Evolutionary conservation across 345 rosid species (phyloP).

Genomic region (Odontarrhena argentea): DNA sequence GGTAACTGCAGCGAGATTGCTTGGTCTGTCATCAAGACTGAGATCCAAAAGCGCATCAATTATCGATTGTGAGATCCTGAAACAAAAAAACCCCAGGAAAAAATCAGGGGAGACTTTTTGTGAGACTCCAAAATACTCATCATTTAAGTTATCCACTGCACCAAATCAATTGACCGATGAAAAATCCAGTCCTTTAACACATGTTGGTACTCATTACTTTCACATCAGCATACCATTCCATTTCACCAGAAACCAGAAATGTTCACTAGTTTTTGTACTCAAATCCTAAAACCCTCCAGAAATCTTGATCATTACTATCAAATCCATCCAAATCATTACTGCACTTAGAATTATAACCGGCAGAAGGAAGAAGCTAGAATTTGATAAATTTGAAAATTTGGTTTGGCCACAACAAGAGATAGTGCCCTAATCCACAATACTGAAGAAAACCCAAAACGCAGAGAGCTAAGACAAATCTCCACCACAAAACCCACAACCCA

Average conservation of each 20-base stretch:
- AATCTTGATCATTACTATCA: neutral
- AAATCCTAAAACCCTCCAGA: slow-evolving; percentile 5
- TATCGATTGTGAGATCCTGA: slow-evolving; percentile 76
- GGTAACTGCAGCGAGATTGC: slow-evolving; percentile 85
- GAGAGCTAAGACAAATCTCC: slow-evolving; percentile 9
- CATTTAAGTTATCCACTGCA: neutral
- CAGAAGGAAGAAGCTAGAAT: neutral
- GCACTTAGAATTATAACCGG: neutral
- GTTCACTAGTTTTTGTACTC: neutral
- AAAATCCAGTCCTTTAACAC: neutral
- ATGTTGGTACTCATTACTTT: neutral
- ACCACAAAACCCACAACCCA: slow-evolving; percentile 22
- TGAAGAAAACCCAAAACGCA: slow-evolving; percentile 1
- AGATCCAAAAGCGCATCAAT: slow-evolving; percentile 80
- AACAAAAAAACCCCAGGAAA: slow-evolving; percentile 21
- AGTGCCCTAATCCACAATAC: slow-evolving; percentile 7
- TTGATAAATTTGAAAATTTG: neutral
- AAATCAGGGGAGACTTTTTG: neutral
- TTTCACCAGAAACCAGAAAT: neutral
- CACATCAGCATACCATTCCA: neutral
- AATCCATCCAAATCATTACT: neutral
- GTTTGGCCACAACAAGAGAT: too few relatives aligned
- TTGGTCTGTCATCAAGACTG: slow-evolving; percentile 70
- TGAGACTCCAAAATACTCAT: neutral
- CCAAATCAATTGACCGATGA: neutral